Evolutionary conservation across 73 alveolate genomes (phyloP), one percentile per base, ranked within the genome.

Genomic region (Urostyla sp.): DNA sequence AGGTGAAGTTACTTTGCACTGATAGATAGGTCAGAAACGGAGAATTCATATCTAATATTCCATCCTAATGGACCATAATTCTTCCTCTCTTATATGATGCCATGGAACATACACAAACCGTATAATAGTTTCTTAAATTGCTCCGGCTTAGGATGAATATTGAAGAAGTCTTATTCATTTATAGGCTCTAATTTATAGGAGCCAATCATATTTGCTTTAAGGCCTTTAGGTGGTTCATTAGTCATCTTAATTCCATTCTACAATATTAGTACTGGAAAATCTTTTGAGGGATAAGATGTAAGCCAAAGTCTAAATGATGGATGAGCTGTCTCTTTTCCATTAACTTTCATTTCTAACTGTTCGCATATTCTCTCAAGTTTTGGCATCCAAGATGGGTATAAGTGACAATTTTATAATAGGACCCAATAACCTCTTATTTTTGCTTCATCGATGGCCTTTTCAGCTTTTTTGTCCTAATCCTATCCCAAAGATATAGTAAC

Each of bases 401-500:
- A 59, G 51, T 87, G 94, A 43, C 94, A 87, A 76, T 87, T 87
- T 50, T 87, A 49, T 0, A 87, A 78, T 3, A 87, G 72, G 0
- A 87, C 94, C 94, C 94, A 87, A 26, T 75, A 72, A 11, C 94
- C 94, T 5, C 34, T 52, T 31, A 52, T 37, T 51, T 67, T 79
- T 23, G 90, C 82, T 66, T 80, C 90, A 23, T 80, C 90, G 30
- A 80, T 92, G 53, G 92, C 94, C 74, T 85, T 88, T 96, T 92
- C 98, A 23, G 99, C 99, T 69, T 89, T 90, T 37, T 88, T 87
- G 30, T 99, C 98, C 83, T 97, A 96, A 4, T 98, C 99, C 83
- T 95, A 97, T 1, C 99, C 99, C 40, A 97, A 79, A 5, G 98
- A 91, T 32, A 95, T 90, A 46, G 96, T 87, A 67, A 84, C 91